Base-by-base conservation (phyloP, 2,329 filamentous ascomycete species). In the Claviceps monticola region DNA sequence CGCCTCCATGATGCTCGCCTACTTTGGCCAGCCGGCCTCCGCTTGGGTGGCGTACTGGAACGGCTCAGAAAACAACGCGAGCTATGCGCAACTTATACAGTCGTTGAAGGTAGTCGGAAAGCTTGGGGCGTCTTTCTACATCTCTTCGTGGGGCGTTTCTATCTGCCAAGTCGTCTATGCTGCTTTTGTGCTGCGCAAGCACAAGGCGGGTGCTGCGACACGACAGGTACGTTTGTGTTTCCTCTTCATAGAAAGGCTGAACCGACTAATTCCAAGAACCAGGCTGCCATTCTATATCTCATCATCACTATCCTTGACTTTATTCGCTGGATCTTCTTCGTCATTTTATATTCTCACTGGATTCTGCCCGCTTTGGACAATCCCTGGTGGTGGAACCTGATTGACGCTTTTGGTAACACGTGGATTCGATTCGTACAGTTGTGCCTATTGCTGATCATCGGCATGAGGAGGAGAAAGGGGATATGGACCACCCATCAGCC, bases 1-100 rank as follows among this genome's bases (percentile, higher is more conserved):
- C 5, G 2, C 48, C n/a, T 26, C 39, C 4, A 8, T 52, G 9
- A 50, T 39, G 2, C 19, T 52, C 16, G 38, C 53, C 48, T 54
- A 54, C 19, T 54, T 54, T 48, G 53, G 50, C 17, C 53, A 54
- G 13, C 53, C 53, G n/a, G 46, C 47, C 5, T 38, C 50, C 2
- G 47, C 53, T 23, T 54, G 53, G 53, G 42, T 48, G 4, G 53
- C 53, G 3, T 54, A 54, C 42, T 54, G 50, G 53, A 54, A 48
- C 39, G 47, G 53, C 13, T 42, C 53, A 6, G 50, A 54, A 29
- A 54, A 39, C 47, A 54, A 54, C 26, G 51, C 53, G 5, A 54
- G 53, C 21, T 54, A 54, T 23, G 53, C 50, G 6, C 50, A 54
- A 11, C 47, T 54, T 16, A 50, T 39, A n/a, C 53, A 52, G 47